Percentiles rank a stretch among this genome's conserved stretches.
Evolutionary conservation across 1,139 yeast genomes (phyloP).

Genomic region (Eremothecium gossypii): DNA sequence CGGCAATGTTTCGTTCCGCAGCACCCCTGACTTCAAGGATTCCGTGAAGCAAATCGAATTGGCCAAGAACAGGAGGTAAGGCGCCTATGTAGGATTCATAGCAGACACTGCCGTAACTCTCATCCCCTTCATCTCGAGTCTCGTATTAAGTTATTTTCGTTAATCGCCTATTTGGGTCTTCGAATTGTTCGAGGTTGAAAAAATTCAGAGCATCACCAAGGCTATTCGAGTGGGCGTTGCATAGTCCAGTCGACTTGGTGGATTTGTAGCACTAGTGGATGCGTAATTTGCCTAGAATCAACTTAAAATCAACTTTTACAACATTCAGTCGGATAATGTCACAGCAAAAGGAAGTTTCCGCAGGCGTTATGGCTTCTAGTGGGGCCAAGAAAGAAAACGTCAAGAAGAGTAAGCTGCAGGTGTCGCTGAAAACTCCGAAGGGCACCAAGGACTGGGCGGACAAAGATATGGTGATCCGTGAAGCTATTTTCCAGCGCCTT

Average conservation of each 20-base stretch:
- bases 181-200: no score
- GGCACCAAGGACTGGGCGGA: constrained; percentile 99
- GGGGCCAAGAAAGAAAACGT: constrained; percentile 17
- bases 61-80: constrained; percentile 3
- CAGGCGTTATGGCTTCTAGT: constrained; percentile 4
- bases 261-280: neutral
- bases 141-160: no score
- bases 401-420: constrained; percentile 37
- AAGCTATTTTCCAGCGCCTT: constrained; percentile 68
- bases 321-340: neutral
- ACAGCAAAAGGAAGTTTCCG: neutral
- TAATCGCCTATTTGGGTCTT: no score
- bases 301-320: constrained; percentile 1
- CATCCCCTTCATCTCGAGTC: no score
- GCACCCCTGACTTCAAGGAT: constrained; percentile 16
- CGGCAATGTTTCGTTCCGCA: constrained; percentile 15
- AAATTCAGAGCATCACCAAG: neutral
- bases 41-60: constrained; percentile 10
- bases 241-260: no score
- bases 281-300: constrained; percentile 1
- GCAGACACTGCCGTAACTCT: no score
- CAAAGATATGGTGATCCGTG: constrained; percentile 90
- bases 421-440: constrained; percentile 84
- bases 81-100: no score
- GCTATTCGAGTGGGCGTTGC: no score